A percentile compares a stretch with the other conserved stretches of the same genome.
Evolutionary conservation across 2,329 filamentous ascomycete species (phyloP).

Genomic region (Xylariaceae sp.): DNA sequence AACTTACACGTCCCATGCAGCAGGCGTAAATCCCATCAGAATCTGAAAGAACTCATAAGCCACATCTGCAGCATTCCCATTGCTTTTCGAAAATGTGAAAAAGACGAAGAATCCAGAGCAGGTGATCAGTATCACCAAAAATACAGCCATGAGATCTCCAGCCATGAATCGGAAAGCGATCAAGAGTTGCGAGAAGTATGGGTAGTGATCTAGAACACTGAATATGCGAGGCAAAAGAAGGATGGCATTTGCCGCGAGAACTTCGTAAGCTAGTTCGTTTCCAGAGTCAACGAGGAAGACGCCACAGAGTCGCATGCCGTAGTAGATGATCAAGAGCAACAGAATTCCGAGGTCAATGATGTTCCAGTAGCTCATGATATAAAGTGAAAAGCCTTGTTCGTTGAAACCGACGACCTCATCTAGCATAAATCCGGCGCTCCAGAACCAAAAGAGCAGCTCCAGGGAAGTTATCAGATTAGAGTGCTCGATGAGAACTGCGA

Average conservation of each 20-base stretch:
- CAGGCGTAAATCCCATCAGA: constrained; percentile 91
- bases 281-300: constrained; percentile 74
- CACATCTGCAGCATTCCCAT: constrained; percentile 65
- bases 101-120: constrained; percentile 96
- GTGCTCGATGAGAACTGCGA: constrained; percentile 71
- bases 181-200: constrained; percentile 90
- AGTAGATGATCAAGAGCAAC: constrained; percentile 79
- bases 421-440: constrained; percentile 95
- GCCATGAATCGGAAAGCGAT: constrained; percentile 95
- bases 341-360: constrained; percentile 89
- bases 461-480: constrained; percentile 76
- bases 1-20: constrained; percentile 79
- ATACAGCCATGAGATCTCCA: constrained; percentile 77
- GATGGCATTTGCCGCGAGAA: constrained; percentile 87
- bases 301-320: constrained; percentile 81
- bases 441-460: constrained; percentile 93
- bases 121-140: constrained; percentile 75
- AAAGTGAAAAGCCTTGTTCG: constrained; percentile 91
- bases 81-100: constrained; percentile 73
- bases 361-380: constrained; percentile 98
- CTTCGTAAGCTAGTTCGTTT: constrained; percentile 84
- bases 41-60: constrained; percentile 91
- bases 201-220: constrained; percentile 88
- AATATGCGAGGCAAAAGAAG: constrained; percentile 86
- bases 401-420: constrained; percentile 95